Evolutionary conservation across 768 basidiomycete species (phyloP), one percentile per base, ranked within the genome.

Genomic region (Tremella yokohamensis): DNA sequence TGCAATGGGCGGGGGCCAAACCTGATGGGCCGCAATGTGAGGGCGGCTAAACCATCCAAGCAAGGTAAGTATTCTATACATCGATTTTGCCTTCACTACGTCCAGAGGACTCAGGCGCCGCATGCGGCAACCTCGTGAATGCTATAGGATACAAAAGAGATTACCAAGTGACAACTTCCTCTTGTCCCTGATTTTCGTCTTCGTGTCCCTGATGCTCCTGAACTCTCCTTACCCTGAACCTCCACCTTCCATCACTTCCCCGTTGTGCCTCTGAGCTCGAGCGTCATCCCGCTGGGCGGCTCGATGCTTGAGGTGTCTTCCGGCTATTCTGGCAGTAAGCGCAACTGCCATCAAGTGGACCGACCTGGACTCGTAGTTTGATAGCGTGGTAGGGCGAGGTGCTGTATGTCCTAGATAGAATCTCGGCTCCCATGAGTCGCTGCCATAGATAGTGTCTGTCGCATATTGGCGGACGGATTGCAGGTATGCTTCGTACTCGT

Each of bases 1-100:
- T 73, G 71, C 68, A 63, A 70, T 70, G 71, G 64, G 71, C 66
- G 66, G 53, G 59, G 50, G 59, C 55, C 66, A 62, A 62, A 60
- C 65, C 64, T 70, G 54, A 62, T 54, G 44, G 59, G 60, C 48
- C 20, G 20, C 64, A 62, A 58, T 40, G 54, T 72, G 70, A 72
- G 58, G 66, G 60, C 48, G 20, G 37, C 58, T 47, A 59, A 52
- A 40, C 62, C 49, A 60, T 56, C 57, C 61, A 63, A 61, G 57
- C 65, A 68, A 72, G 70, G 70, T 72, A 72, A 72, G 70, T 72
- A 69, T 72, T 37, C 22, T 9, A 40, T 22, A n/a, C 20, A 12
- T 51, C 29, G 16, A 18, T 26, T 25, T 52, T 49, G 8, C 12
- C 52, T n/a, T 15, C n/a, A n/a, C n/a, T n/a, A n/a, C n/a, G n/a